These are phyloP conservation scores for Dillenia turbinata DNA, from an alignment of 164 flowering plant genomes.

Conservation along the genomic window DNA sequence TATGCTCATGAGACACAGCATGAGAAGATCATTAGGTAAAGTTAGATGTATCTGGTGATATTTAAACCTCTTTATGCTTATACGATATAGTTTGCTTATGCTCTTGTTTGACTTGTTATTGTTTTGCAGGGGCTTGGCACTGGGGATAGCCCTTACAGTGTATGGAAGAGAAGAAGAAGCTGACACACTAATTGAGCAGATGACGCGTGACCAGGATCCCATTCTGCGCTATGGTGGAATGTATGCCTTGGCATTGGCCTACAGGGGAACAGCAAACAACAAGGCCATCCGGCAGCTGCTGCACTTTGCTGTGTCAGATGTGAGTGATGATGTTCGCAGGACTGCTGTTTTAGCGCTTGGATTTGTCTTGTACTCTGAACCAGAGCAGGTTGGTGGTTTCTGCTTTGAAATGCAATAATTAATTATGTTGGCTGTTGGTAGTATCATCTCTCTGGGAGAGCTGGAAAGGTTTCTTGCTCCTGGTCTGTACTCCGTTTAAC, in stretches of 20 bases:
- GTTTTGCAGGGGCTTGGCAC: constrained; percentile 67
- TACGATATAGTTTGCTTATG: neutral
- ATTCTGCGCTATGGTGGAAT: constrained; percentile 93
- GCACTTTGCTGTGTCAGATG: constrained; percentile 96
- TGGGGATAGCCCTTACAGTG: constrained; percentile 93
- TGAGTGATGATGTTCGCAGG: constrained; percentile 92
- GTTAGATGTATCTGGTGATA: neutral
- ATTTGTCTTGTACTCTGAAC: constrained; percentile 85
- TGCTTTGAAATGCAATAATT: too few relatives aligned
- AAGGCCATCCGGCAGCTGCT: constrained; percentile 90
- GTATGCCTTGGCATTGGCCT: constrained; percentile 93
- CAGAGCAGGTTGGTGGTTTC: constrained; percentile 71
- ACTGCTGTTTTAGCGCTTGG: constrained; percentile 95
- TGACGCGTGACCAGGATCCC: constrained; percentile 93
- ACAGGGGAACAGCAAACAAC: constrained; percentile 86
- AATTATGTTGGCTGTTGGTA: too few relatives aligned
- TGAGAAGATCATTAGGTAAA: constrained; percentile 87
- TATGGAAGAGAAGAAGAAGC: constrained; percentile 98
- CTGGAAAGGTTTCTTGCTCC: too few relatives aligned
- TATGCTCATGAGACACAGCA: constrained; percentile 97
- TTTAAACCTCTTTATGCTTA: neutral
- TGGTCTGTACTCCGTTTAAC: too few relatives aligned
- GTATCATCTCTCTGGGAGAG: neutral
- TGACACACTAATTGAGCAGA: constrained; percentile 84
- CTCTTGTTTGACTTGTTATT: neutral